Percentiles rank a stretch among this genome's conserved stretches.
Conservation (phyloP, 305 asterid species). For the Fraxinus latifolia region DNA sequence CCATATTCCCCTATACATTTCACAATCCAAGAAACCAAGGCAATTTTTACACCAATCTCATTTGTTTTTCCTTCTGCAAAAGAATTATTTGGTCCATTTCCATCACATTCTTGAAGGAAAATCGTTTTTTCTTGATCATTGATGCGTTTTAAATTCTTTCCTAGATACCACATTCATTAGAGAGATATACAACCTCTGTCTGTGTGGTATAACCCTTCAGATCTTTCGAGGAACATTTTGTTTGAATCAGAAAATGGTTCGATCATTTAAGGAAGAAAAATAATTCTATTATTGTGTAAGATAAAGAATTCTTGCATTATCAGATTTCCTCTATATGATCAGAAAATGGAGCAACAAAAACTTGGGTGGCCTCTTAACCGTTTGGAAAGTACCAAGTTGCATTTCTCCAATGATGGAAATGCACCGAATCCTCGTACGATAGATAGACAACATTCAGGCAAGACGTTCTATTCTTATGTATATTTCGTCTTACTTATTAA, state of each 20-base stretch:
- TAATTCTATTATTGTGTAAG: constrained; percentile 2
- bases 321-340: constrained; percentile 15
- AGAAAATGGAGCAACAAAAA: constrained; percentile 20
- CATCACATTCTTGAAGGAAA: not conserved
- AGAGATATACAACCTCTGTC: not conserved
- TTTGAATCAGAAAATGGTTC: constrained; percentile 27
- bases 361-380: constrained; percentile 23
- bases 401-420: constrained; percentile 25
- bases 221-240: not conserved
- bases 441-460: constrained; percentile 43
- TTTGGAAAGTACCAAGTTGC: constrained; percentile 21
- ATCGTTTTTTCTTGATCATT: not conserved
- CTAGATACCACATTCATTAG: not conserved
- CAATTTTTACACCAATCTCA: constrained; percentile 14
- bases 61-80: not conserved
- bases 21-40: constrained; percentile 18
- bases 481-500: not conserved
- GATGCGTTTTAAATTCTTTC: not conserved
- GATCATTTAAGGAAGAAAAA: constrained; percentile 32
- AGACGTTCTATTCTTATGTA: not conserved
- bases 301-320: not conserved
- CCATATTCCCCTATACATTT: constrained; percentile 27
- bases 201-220: not conserved
- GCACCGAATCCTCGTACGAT: constrained; percentile 21
- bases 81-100: not conserved